Percentiles rank a stretch among this genome's conserved stretches.
Evolutionary conservation across 2,329 filamentous ascomycete genomes (phyloP).

Genomic region (Aspergillus sp.): DNA sequence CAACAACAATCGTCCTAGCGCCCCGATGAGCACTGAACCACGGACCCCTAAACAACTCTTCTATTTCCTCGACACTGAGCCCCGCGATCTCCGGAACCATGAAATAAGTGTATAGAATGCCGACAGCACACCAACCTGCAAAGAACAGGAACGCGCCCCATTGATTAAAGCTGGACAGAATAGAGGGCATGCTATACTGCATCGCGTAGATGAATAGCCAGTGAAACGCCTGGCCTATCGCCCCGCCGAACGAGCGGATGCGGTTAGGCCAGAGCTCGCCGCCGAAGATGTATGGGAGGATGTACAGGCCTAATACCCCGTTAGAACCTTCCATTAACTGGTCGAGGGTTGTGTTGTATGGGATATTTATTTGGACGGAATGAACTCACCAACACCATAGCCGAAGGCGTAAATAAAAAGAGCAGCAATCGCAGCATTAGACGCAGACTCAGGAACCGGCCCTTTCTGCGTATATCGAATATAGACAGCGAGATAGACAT

Average conservation of each 20-base stretch:
- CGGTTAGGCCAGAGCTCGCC: background rate
- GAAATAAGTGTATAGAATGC: background rate
- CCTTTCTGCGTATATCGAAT: background rate
- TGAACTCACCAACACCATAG: background rate
- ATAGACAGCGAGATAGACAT: background rate
- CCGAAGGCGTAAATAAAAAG: background rate
- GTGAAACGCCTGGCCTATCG: background rate
- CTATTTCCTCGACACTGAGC: background rate
- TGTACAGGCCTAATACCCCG: background rate
- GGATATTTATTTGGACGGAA: too few species aligned
- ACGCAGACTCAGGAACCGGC: background rate
- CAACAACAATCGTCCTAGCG: too few species aligned
- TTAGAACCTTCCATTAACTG: too few species aligned
- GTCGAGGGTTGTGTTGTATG: too few species aligned
- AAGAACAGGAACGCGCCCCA: background rate
- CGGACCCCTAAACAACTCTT: too few species aligned
- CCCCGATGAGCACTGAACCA: too few species aligned
- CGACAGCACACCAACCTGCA: background rate
- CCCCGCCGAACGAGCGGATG: background rate
- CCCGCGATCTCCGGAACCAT: background rate
- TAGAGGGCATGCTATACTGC: background rate
- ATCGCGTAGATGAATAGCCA: background rate
- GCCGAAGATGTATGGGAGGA: background rate
- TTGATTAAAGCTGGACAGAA: background rate
- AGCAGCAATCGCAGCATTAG: background rate